phyloP scores from a whole-genome alignment of 2,329 filamentous ascomycete genomes.

The Calonectria honghensis region DNA sequence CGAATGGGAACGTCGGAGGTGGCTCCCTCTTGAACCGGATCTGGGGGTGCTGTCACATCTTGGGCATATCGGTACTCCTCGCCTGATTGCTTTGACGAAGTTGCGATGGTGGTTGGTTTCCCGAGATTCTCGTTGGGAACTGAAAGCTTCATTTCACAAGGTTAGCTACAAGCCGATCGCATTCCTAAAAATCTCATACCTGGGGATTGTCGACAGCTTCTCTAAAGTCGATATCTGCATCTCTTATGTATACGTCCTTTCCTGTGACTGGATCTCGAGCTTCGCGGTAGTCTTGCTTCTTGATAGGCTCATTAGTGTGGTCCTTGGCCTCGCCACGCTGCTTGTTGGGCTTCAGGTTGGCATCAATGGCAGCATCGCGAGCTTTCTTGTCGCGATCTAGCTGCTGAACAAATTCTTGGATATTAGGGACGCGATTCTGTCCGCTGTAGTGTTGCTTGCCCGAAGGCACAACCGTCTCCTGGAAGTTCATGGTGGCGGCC shows the following conservation, averaged over 20 bases:
- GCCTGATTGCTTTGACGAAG: slow-evolving; percentile 81
- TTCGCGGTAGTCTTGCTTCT: slow-evolving; percentile 74
- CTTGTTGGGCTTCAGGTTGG: slow-evolving; percentile 65
- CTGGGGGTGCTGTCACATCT: slow-evolving; percentile 92
- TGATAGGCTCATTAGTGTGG: slow-evolving; percentile 64
- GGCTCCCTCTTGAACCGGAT: slow-evolving; percentile 85
- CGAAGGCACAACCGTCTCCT: slow-evolving; percentile 65
- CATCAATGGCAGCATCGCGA: slow-evolving; percentile 83
- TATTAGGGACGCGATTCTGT: slow-evolving; percentile 88
- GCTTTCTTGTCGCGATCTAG: slow-evolving; percentile 87
- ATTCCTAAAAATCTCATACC: slow-evolving; percentile 62
- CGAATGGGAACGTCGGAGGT: slow-evolving; percentile 97
- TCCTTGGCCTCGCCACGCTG: slow-evolving; percentile 62
- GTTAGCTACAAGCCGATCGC: neutral
- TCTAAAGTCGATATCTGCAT: slow-evolving; percentile 82
- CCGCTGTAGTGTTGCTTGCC: slow-evolving; percentile 86
- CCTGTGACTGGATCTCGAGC: slow-evolving; percentile 95
- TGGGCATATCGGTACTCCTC: slow-evolving; percentile 90
- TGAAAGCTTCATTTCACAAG: slow-evolving; percentile 73
- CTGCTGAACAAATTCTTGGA: slow-evolving; percentile 86
- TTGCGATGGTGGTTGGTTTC: slow-evolving; percentile 83
- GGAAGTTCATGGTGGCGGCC: slow-evolving; percentile 59
- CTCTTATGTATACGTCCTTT: slow-evolving; percentile 88
- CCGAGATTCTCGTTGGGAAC: slow-evolving; percentile 93
- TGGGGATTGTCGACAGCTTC: slow-evolving; percentile 82